phyloP scores from a whole-genome alignment of 768 basidiomycete genomes.

The Daedalea quercina region DNA sequence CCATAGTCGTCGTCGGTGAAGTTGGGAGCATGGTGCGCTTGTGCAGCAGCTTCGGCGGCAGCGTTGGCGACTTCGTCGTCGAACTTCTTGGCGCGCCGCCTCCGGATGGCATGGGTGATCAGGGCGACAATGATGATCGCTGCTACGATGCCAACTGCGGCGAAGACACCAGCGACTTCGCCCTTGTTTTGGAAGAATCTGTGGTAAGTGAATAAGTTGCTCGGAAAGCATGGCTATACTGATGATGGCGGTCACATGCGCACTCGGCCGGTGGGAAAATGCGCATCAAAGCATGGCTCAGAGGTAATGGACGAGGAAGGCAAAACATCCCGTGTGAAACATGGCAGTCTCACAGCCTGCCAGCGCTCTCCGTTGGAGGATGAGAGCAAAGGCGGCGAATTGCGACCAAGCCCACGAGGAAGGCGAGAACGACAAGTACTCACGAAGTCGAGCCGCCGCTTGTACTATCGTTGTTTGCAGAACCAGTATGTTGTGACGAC shows the following conservation, averaged over 20 bases:
- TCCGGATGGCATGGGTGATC: conserved; percentile 47
- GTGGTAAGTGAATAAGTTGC: not conserved
- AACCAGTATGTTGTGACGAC: conserved; percentile 6
- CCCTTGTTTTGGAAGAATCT: conserved; percentile 71
- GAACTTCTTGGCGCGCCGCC: conserved; percentile 56
- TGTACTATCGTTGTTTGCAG: not conserved
- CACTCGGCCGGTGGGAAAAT: too few relatives aligned
- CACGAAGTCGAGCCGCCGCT: not conserved
- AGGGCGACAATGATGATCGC: conserved; percentile 46
- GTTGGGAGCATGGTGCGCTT: conserved; percentile 38
- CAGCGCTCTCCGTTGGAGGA: too few relatives aligned
- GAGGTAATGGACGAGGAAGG: too few relatives aligned
- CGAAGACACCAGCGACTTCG: conserved; percentile 67
- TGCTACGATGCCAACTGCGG: conserved; percentile 59
- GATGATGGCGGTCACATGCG: not conserved
- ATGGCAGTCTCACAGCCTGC: not conserved
- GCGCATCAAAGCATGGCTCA: too few relatives aligned
- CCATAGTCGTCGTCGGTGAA: conserved; percentile 49
- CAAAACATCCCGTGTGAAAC: not conserved
- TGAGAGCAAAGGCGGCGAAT: too few relatives aligned
- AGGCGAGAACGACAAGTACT: not conserved
- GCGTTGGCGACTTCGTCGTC: conserved; percentile 73
- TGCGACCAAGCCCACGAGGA: not conserved
- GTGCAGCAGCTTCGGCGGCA: conserved; percentile 53
- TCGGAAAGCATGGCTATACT: not conserved